phyloP scores from a whole-genome alignment of 495 filamentous ascomycete species.

The Podospora pseudocomata region DNA sequence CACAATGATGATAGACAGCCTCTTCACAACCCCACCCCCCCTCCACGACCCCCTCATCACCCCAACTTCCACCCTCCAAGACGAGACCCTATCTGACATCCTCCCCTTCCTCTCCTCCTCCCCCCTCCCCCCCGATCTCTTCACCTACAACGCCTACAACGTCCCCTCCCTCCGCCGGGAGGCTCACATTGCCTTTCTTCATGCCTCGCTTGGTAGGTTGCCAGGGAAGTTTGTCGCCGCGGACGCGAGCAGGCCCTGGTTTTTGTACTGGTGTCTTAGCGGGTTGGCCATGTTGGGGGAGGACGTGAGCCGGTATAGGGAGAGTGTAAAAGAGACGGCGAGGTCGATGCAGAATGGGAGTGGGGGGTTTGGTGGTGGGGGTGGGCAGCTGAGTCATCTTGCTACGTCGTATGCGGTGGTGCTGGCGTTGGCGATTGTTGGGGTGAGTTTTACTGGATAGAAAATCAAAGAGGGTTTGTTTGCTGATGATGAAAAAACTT shows the following conservation, averaged over 20 bases:
- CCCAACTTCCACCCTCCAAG: constrained; percentile 61
- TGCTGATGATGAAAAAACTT: no score
- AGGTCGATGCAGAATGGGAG: constrained; percentile 72
- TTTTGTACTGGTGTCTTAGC: constrained; percentile 84
- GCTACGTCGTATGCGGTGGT: constrained; percentile 85
- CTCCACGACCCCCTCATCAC: constrained; percentile 69
- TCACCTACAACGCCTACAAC: constrained; percentile 60
- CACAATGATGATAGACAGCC: constrained; percentile 49
- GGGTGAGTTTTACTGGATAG: constrained; percentile 20
- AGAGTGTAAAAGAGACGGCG: constrained; percentile 66
- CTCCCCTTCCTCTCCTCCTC: constrained; percentile 62
- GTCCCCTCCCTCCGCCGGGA: constrained; percentile 67
- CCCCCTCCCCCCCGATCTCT: constrained; percentile 36
- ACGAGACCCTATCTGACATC: constrained; percentile 62
- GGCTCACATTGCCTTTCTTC: constrained; percentile 73
- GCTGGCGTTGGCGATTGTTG: constrained; percentile 71
- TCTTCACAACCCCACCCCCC: constrained; percentile 61
- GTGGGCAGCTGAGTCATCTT: constrained; percentile 80
- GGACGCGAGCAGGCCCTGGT: constrained; percentile 87
- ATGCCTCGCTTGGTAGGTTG: constrained; percentile 58
- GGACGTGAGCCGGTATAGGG: constrained; percentile 65
- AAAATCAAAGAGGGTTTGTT: no score
- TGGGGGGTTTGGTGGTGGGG: constrained; percentile 93
- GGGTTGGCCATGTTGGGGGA: constrained; percentile 70
- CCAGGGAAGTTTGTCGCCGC: constrained; percentile 61